These are phyloP conservation scores for Geosmithia flava DNA, from an alignment of 2,329 filamentous ascomycete species.

Conservation along the genomic window DNA sequence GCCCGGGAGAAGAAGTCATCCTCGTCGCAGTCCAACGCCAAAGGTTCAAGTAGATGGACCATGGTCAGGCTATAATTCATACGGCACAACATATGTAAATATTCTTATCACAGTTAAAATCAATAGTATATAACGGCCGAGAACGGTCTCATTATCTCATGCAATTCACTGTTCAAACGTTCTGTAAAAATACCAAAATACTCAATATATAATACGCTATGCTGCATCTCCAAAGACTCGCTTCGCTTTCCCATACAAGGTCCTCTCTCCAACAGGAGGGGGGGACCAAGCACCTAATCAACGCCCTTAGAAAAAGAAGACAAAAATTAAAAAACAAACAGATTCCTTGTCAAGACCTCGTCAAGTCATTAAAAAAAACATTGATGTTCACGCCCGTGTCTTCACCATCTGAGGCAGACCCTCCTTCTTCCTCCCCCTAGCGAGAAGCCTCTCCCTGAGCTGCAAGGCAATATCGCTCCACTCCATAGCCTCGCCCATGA, in stretches of 20 bases:
- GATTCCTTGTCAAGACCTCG: too few relatives aligned
- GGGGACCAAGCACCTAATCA: too few relatives aligned
- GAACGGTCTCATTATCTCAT: too few relatives aligned
- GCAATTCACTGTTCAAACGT: too few relatives aligned
- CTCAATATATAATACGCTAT: too few relatives aligned
- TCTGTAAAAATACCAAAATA: too few relatives aligned
- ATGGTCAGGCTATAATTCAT: not conserved
- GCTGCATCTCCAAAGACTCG: too few relatives aligned
- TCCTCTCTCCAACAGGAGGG: too few relatives aligned
- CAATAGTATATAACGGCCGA: not conserved
- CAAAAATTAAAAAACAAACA: too few relatives aligned
- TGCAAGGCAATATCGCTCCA: slow-evolving; percentile 47
- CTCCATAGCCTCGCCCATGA: slow-evolving; percentile 17
- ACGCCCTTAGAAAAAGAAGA: too few relatives aligned
- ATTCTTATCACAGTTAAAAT: not conserved
- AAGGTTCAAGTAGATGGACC: slow-evolving; percentile 1
- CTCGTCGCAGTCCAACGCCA: not conserved
- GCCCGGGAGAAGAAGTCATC: slow-evolving; percentile 2
- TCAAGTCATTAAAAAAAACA: not conserved
- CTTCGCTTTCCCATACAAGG: too few relatives aligned
- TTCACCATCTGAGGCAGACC: not conserved
- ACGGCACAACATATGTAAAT: not conserved
- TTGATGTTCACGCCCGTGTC: not conserved
- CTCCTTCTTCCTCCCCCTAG: slow-evolving; percentile 34
- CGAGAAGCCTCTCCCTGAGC: slow-evolving; percentile 40